Evolutionary conservation across 352 stramenopile genomes (phyloP).

Genomic region (Globisporangium radiosum): DNA sequence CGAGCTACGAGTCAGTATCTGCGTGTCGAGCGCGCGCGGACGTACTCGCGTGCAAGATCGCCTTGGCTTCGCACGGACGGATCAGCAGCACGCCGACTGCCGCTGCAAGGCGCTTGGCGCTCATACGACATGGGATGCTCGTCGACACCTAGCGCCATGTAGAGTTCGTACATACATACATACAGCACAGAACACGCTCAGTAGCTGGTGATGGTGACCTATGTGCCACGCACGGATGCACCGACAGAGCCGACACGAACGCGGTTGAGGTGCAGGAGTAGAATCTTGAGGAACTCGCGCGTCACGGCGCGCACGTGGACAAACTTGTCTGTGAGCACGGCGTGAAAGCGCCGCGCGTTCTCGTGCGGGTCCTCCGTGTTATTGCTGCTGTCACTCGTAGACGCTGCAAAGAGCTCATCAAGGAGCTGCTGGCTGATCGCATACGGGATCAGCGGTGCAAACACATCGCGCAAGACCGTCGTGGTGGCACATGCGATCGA

Average conservation of each 20-base stretch:
- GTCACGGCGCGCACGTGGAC: constrained; percentile 26
- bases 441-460: constrained; percentile 37
- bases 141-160: constrained; percentile 24
- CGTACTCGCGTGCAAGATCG: constrained; percentile 27
- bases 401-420: constrained; percentile 12
- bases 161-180: no score
- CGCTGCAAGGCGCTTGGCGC: constrained; percentile 28
- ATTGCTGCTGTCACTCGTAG: background rate
- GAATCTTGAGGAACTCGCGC: constrained; percentile 40
- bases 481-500: constrained; percentile 39
- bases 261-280: constrained; percentile 39
- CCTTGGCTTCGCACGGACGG: constrained; percentile 26
- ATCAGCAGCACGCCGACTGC: constrained; percentile 35
- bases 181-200: no score
- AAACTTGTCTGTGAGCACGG: constrained; percentile 20
- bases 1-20: no score
- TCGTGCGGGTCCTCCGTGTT: background rate
- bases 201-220: no score
- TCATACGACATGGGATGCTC: constrained; percentile 34
- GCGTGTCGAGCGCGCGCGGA: background rate
- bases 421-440: constrained; percentile 27
- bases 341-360: constrained; percentile 3
- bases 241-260: constrained; percentile 14
- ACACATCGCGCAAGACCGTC: constrained; percentile 30
- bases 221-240: background rate